Percentiles rank a stretch among this genome's conserved stretches.
phyloP scores from a whole-genome alignment of 257 asterid genomes.

The Nicotiana noctiflora region DNA sequence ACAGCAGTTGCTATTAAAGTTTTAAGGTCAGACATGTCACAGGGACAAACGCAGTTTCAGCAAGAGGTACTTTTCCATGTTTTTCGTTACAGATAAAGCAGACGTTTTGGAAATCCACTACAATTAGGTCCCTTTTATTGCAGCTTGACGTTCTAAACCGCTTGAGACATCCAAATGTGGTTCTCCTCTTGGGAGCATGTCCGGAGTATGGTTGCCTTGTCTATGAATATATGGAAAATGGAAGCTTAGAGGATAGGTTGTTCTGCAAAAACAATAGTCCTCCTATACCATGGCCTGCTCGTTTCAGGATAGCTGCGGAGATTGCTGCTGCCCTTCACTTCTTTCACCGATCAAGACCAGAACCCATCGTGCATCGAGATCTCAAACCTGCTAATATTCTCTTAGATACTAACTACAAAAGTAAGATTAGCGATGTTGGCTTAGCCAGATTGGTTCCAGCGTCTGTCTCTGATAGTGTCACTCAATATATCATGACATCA shows the following conservation, averaged over 20 bases:
- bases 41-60: conserved; percentile 78
- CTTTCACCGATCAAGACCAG: conserved; percentile 77
- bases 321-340: conserved; percentile 83
- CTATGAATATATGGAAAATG: conserved; percentile 80
- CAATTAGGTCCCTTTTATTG: background rate
- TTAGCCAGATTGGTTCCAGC: conserved; percentile 75
- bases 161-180: conserved; percentile 93
- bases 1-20: conserved; percentile 86
- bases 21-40: conserved; percentile 66
- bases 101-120: background rate
- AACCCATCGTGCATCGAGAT: conserved; percentile 93
- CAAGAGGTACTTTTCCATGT: conserved; percentile 50
- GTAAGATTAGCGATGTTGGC: conserved; percentile 91
- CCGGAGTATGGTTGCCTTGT: conserved; percentile 93
- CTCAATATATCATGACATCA: conserved; percentile 75
- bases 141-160: conserved; percentile 81
- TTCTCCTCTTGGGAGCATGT: conserved; percentile 89
- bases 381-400: conserved; percentile 90
- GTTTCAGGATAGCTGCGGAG: conserved; percentile 80
- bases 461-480: conserved; percentile 42
- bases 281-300: conserved; percentile 58
- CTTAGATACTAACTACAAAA: conserved; percentile 62
- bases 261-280: conserved; percentile 39
- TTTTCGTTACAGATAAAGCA: background rate
- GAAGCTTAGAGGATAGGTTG: conserved; percentile 82